Evolutionary conservation across 495 filamentous ascomycete genomes (phyloP).

Genomic region (Cudoniella acicularis): DNA sequence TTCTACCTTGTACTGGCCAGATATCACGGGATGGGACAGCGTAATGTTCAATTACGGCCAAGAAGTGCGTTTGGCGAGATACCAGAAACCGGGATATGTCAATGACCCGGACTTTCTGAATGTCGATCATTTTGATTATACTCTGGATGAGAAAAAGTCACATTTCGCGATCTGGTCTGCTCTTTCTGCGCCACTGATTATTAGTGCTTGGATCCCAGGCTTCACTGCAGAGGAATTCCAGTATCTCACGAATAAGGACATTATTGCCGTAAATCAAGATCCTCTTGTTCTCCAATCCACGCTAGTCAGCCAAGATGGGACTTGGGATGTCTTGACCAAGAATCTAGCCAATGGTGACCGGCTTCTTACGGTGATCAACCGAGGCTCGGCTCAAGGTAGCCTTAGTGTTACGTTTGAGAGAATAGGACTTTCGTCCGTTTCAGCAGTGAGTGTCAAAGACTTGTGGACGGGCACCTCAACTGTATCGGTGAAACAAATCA

Average conservation of each 20-base stretch:
- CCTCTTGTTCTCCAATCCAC: slow-evolving; percentile 39
- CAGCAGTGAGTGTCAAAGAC: slow-evolving; percentile 5
- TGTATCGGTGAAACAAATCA: background rate
- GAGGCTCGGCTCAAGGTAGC: background rate
- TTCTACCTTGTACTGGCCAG: slow-evolving; percentile 6
- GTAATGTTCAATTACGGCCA: slow-evolving; percentile 21
- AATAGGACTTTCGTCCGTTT: background rate
- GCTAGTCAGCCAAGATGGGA: slow-evolving; percentile 24
- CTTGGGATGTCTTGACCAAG: slow-evolving; percentile 20
- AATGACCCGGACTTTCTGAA: slow-evolving; percentile 24
- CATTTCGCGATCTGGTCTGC: slow-evolving; percentile 22
- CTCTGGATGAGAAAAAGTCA: slow-evolving; percentile 20
- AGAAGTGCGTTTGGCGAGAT: slow-evolving; percentile 20
- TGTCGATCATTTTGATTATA: slow-evolving; percentile 20
- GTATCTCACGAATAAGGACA: slow-evolving; percentile 40
- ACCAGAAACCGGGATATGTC: slow-evolving; percentile 18
- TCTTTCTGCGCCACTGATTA: slow-evolving; percentile 21
- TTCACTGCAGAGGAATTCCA: slow-evolving; percentile 12
- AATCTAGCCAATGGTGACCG: slow-evolving; percentile 21
- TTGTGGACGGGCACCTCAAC: slow-evolving; percentile 11
- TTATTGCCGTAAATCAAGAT: slow-evolving; percentile 50
- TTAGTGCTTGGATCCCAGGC: slow-evolving; percentile 14
- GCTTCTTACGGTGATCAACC: slow-evolving; percentile 15
- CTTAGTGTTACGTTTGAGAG: slow-evolving; percentile 15
- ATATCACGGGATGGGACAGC: slow-evolving; percentile 19